Base-by-base conservation (phyloP, 768 basidiomycete genomes). In the Suillus variegatus region DNA sequence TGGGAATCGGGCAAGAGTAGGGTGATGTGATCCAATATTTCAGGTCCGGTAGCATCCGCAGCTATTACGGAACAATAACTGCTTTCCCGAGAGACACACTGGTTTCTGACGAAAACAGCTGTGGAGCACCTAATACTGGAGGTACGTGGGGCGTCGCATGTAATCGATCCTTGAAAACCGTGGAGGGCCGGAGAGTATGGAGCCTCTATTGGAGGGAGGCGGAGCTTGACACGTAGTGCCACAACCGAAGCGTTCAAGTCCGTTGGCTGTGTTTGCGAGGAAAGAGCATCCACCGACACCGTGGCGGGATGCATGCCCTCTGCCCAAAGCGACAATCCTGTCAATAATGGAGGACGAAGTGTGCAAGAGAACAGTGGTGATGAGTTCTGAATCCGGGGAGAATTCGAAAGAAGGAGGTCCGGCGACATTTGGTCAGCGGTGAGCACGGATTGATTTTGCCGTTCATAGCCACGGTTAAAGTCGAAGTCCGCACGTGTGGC, bases 221-320 rank as follows among this genome's bases (percentile, higher is more conserved):
- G 77, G 8, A 93, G 78, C 58, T 82, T 85, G 67, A 91, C 79
- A 65, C 85, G 84, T 62, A 91, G 79, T 32, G 80, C 76, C 47
- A 88, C 78, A 47, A 84, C 76, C 43, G 71, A 80, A 46, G 81
- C 79, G 32, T 75, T 69, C 40, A 72, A 74, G 56, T 74, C 71
- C 58, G 80, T 72, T 46, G 74, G 74, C 64, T 79, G 73, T 62
- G 80, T 66, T 25, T 82, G 76, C 55, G 82, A 79, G 55, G 78
- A 67, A 55, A 88, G 75, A 25, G 82, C 78, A 73, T 88, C 88
- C 64, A 90, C 78, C 66, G 87, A 85, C 73, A 91, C 79, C 38
- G 81, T 77, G 63, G 87, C 82, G 20, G 87, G 82, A n/a, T 82
- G 77, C 87, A 91, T 89, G 65, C 90, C 89, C 69, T 90, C 88